Percentiles rank a stretch among this genome's conserved stretches.
Conservation (phyloP, 768 basidiomycete genomes). For the Tubosaeta brunneosetosa region DNA sequence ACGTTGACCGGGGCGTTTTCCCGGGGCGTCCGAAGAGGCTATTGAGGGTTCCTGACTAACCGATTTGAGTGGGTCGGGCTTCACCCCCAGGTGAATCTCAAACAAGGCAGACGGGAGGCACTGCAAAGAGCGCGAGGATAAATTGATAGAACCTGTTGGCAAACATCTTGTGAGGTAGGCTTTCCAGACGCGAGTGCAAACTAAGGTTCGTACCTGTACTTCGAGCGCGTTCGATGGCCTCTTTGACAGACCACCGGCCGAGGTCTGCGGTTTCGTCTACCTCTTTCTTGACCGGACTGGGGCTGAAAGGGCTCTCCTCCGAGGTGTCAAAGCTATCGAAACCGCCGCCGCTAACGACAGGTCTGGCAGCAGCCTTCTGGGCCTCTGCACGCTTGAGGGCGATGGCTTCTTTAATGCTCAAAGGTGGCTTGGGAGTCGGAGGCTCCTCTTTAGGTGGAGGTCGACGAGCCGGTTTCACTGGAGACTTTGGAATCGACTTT, state of each 20-base stretch:
- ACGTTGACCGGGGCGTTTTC: conserved; percentile 39
- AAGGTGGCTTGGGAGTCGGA: conserved; percentile 28
- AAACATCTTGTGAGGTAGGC: conserved; percentile 43
- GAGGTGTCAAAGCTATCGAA: conserved; percentile 38
- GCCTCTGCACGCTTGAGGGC: conserved; percentile 75
- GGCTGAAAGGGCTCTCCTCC: conserved; percentile 45
- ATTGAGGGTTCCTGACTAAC: conserved; percentile 58
- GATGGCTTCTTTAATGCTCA: conserved; percentile 73
- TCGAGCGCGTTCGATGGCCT: conserved; percentile 73
- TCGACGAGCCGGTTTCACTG: conserved; percentile 27
- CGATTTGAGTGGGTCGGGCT: conserved; percentile 61
- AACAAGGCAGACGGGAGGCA: conserved; percentile 77
- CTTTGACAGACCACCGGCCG: conserved; percentile 63
- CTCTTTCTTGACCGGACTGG: conserved; percentile 28
- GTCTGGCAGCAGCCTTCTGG: conserved; percentile 46
- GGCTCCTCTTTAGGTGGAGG: conserved; percentile 19
- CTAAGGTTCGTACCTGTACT: conserved; percentile 58
- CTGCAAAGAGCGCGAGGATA: conserved; percentile 65
- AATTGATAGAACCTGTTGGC: conserved; percentile 63
- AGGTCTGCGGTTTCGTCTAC: conserved; percentile 45
- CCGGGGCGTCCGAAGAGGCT: conserved; percentile 32
- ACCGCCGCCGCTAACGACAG: conserved; percentile 23
- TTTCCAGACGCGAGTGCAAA: conserved; percentile 32
- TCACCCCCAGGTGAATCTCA: conserved; percentile 74
- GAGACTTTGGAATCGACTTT: conserved; percentile 35